Base-by-base conservation (phyloP, 352 stramenopile species). In the Phytopythium boreale region DNA sequence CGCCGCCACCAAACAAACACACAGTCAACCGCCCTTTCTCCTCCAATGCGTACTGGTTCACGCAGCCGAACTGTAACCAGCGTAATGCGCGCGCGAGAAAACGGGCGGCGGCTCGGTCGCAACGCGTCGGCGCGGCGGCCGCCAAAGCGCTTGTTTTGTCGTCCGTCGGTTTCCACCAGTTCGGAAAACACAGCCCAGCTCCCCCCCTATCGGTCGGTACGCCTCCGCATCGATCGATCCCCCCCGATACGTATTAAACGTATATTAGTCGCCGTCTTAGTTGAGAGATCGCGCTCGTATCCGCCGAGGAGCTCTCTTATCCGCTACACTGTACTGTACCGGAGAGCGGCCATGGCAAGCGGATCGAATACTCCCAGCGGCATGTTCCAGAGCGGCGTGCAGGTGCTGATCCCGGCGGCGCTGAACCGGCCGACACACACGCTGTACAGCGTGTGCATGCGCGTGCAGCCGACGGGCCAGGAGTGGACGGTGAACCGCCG, bases 401-500 rank as follows among this genome's bases (percentile, higher is more conserved):
- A 92, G 63, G 84, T 91, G 52, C 87, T 91, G 62, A 92, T 94
- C 72, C 86, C 86, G 0, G 86, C 86, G 59, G 86, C 86, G 60
- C 77, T 94, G 26, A 94, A 94, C 68, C 77, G 86, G 10, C 86
- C 86, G 36, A 88, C 82, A 27, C 86, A 94, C 71, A 94, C 86
- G 62, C 75, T 94, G 34, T 94, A 94, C 72, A 91, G 84, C 70
- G 89, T 94, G 62, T 91, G 78, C 64, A 86, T 92, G 77, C 66
- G 74, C 27, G 86, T 94, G 63, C 84, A 94, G 68, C 84, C 85
- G 43, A 90, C 82, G 19, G 71, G 74, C 51, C 80, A 92, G 62
- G 86, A 94, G 61, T 94, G 86, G 86, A 91, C 84, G 0, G 84
- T 94, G 44, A 94, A 94, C 66, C 84, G 86, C 27, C 86, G 86